Base-by-base conservation (phyloP, 306 rosid species). In the Arachis hypogaea region DNA sequence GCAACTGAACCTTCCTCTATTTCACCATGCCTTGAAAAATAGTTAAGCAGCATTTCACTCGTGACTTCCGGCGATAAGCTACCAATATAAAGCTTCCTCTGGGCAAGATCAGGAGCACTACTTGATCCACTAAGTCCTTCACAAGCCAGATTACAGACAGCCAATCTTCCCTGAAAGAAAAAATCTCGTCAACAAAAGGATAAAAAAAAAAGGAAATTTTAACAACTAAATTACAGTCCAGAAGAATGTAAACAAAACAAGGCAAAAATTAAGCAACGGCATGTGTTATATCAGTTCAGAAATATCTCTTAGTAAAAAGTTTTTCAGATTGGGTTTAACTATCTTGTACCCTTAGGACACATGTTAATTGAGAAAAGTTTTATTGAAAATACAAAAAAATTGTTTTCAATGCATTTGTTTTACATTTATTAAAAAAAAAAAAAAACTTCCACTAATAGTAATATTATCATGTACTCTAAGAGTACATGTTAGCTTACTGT, bases 1-100 rank as follows among this genome's bases (percentile, higher is more conserved):
- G 88, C 93, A 84, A 88, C 95, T 9, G 98, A 88, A 68, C 94
- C 95, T 87, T 93, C 96, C 83, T 88, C 96, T 79, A 88, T 90
- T 40, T 84, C 88, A 52, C 98, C 98, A 78, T 85, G 82, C 81
- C 82, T 87, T 46, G 55, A 66, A 47, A 93, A 85, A 76, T 77
- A 88, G 77, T 40, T 79, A 22, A 87, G 93, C 69, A 93, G 84
- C 80, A 76, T 64, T 83, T 88, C 95, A 77, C 81, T 88, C 4
- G 96, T 82, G 80, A 90, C 90, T 73, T 85, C 90, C 44, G 87
- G 93, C 16, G 96, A 81, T 65, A 93, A 80, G 75, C 89, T 82
- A 44, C 91, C 95, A 60, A 93, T 76, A 77, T 86, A 93, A 74
- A 93, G 93, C 89, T 87, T 93, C 87, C 96, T 90, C 78, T 73